Evolutionary conservation across 169 alveolate species (phyloP).

Genomic region (Toxoplasma gondii): DNA sequence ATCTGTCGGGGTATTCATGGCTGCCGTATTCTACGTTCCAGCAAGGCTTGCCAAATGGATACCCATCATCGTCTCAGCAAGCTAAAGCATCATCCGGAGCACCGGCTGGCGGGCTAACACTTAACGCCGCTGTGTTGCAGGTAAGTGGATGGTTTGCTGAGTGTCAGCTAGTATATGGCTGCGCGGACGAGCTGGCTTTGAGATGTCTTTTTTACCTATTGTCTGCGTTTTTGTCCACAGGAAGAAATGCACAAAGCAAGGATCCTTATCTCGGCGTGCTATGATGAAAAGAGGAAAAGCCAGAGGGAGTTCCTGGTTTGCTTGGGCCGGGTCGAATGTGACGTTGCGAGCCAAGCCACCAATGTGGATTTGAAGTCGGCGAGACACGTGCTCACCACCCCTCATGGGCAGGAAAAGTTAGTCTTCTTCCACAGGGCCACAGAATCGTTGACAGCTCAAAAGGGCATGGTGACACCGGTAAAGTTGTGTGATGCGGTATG

Average conservation of each 20-base stretch:
- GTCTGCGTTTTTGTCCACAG: not conserved
- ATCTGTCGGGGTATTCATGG: conserved; percentile 7
- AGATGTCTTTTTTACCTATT: not conserved
- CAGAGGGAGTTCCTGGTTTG: not conserved
- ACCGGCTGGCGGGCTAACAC: not conserved
- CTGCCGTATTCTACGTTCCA: not conserved
- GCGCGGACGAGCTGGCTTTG: not conserved
- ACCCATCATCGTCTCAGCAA: not conserved
- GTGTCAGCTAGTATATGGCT: not conserved
- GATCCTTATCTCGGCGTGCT: not conserved
- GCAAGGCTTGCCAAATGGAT: not conserved
- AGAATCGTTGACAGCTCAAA: too few species aligned
- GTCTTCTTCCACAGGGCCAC: not conserved
- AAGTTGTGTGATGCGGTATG: too few species aligned
- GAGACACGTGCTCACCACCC: not conserved
- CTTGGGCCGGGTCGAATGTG: conserved; percentile 6
- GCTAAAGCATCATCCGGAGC: not conserved
- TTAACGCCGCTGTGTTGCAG: not conserved
- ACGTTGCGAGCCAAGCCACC: not conserved
- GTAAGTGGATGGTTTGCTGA: not conserved
- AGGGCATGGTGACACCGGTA: too few species aligned
- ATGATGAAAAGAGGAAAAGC: conserved; percentile 2
- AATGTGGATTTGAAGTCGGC: not conserved
- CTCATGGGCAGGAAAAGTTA: conserved; percentile 12
- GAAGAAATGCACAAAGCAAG: conserved; percentile 25